Percentiles rank a stretch among this genome's conserved stretches.
These are phyloP conservation scores for Pleurotus salmoneostramineus DNA, from an alignment of 768 basidiomycete genomes.

Conservation along the genomic window DNA sequence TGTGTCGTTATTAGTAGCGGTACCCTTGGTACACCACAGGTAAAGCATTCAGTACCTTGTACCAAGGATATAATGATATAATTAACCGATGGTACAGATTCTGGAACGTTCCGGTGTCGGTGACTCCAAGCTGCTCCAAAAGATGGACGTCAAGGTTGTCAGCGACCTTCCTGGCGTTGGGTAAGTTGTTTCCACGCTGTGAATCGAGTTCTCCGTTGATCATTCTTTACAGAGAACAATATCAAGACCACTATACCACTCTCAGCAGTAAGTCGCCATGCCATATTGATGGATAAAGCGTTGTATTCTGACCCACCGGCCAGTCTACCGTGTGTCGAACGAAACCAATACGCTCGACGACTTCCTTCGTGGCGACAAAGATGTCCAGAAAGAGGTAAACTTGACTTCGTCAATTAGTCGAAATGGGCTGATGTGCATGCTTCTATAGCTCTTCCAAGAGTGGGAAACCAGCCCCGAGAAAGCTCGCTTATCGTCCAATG, in stretches of 20 bases:
- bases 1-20: slow-evolving; percentile 63
- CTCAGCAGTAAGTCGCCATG: slow-evolving; percentile 41
- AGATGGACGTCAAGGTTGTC: slow-evolving; percentile 57
- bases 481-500: slow-evolving; percentile 64
- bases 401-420: background rate
- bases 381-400: slow-evolving; percentile 50
- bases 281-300: background rate
- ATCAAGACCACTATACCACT: slow-evolving; percentile 75
- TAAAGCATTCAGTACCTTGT: background rate
- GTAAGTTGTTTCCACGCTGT: slow-evolving; percentile 25
- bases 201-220: background rate
- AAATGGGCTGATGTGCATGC: background rate
- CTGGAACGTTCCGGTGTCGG: slow-evolving; percentile 73
- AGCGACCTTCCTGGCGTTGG: slow-evolving; percentile 71
- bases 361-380: slow-evolving; percentile 66
- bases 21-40: slow-evolving; percentile 64
- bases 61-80: background rate
- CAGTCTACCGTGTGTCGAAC: slow-evolving; percentile 66
- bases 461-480: slow-evolving; percentile 69
- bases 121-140: slow-evolving; percentile 45
- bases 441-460: slow-evolving; percentile 46
- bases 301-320: slow-evolving; percentile 6
- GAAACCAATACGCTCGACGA: slow-evolving; percentile 61
- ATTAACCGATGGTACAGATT: slow-evolving; percentile 28
- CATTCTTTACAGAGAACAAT: slow-evolving; percentile 46